Conservation (phyloP, 768 basidiomycete species). For the Kockovaella imperatae region DNA sequence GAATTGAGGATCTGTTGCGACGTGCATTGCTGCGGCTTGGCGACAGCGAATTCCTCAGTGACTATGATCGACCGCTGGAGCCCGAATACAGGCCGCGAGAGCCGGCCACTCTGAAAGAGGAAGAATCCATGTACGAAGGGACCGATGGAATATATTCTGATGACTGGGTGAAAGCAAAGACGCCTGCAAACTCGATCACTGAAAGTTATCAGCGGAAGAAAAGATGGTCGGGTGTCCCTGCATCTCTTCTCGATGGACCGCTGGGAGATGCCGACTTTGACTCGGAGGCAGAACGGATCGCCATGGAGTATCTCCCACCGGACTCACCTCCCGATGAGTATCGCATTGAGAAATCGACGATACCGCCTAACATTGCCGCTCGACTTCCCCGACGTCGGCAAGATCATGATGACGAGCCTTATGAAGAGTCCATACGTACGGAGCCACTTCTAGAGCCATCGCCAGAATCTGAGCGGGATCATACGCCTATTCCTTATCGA, state of each 20-base stretch:
- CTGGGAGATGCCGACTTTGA: constrained; percentile 29
- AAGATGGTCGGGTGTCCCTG: constrained; percentile 15
- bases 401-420: not conserved
- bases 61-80: not conserved
- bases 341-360: constrained; percentile 8
- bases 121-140: constrained; percentile 22
- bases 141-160: constrained; percentile 27
- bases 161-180: constrained; percentile 19
- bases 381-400: constrained; percentile 4
- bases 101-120: not conserved
- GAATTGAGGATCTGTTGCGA: constrained; percentile 50
- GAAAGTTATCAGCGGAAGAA: constrained; percentile 9
- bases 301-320: constrained; percentile 34
- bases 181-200: constrained; percentile 29
- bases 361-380: constrained; percentile 18
- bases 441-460: too few species aligned
- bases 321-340: constrained; percentile 26
- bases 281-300: constrained; percentile 35
- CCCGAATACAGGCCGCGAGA: not conserved
- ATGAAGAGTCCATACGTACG: constrained; percentile 1
- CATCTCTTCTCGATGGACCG: constrained; percentile 23
- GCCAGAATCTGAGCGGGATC: too few species aligned
- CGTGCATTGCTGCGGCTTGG: constrained; percentile 47
- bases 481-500: too few species aligned
- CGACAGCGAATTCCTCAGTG: not conserved